Conservation (phyloP, 192 early-diverging fungal species). For the Coemansia aciculifera region DNA sequence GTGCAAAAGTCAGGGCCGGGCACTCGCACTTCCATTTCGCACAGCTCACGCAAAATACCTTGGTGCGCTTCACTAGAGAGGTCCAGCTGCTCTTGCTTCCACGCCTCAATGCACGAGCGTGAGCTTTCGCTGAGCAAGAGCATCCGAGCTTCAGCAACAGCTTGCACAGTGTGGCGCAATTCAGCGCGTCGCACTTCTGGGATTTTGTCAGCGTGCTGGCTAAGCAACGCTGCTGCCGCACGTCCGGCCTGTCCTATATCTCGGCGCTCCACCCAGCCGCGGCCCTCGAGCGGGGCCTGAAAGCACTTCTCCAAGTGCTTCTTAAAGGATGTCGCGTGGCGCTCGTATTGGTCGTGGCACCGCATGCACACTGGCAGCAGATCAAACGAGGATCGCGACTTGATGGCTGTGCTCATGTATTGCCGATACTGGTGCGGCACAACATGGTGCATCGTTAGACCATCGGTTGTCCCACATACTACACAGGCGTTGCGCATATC, state of each 20-base stretch:
- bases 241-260: slow-evolving; percentile 25
- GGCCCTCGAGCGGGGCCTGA: slow-evolving; percentile 36
- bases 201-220: slow-evolving; percentile 13
- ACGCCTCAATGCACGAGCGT: neutral
- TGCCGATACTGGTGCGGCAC: slow-evolving; percentile 51
- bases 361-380: slow-evolving; percentile 37
- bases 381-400: slow-evolving; percentile 50
- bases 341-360: slow-evolving; percentile 52
- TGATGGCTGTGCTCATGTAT: slow-evolving; percentile 34
- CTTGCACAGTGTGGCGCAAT: slow-evolving; percentile 8
- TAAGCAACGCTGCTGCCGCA: slow-evolving; percentile 37
- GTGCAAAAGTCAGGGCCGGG: slow-evolving; percentile 35
- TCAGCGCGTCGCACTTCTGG: slow-evolving; percentile 13
- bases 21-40: slow-evolving; percentile 25
- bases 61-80: neutral
- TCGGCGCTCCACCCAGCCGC: slow-evolving; percentile 42
- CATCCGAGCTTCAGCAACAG: neutral
- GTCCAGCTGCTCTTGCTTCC: neutral
- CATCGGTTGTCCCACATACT: slow-evolving; percentile 15
- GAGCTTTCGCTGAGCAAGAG: slow-evolving; percentile 11
- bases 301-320: slow-evolving; percentile 39
- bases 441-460: slow-evolving; percentile 48
- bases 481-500: slow-evolving; percentile 50
- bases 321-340: slow-evolving; percentile 27
- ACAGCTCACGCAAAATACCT: slow-evolving; percentile 24